Evolutionary conservation across 1,284 basidiomycete genomes (phyloP).

Genomic region (Trichosporon sp.): DNA sequence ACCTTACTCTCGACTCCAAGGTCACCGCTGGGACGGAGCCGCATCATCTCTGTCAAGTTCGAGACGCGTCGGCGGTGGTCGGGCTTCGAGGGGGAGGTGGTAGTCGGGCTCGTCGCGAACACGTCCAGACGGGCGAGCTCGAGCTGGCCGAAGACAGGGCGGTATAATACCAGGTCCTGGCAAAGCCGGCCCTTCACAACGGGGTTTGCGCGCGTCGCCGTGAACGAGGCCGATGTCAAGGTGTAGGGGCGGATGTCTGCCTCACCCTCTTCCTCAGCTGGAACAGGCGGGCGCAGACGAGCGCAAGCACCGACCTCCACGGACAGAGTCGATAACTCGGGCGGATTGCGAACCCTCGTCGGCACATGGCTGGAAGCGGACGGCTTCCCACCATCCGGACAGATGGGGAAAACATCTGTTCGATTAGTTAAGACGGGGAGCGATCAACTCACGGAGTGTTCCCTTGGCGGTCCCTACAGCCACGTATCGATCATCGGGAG

Average conservation of each 20-base stretch:
- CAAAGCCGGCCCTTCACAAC: conserved; percentile 18
- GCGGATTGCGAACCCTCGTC: conserved; percentile 57
- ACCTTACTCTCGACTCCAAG: conserved; percentile 56
- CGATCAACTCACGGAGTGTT: conserved; percentile 48
- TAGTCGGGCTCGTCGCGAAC: neutral
- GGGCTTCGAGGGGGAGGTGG: neutral
- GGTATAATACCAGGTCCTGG: conserved; percentile 36
- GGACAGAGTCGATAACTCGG: conserved; percentile 56
- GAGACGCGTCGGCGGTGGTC: conserved; percentile 25
- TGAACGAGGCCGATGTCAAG: conserved; percentile 16
- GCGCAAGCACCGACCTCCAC: conserved; percentile 59
- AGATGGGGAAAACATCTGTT: conserved; percentile 68
- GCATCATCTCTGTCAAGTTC: conserved; percentile 45
- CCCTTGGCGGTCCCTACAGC: conserved; percentile 59
- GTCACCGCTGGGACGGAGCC: conserved; percentile 42
- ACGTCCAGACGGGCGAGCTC: conserved; percentile 29
- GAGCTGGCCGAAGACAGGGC: conserved; percentile 19
- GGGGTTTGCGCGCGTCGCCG: conserved; percentile 18
- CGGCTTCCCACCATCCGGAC: conserved; percentile 67
- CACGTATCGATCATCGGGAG: conserved; percentile 64
- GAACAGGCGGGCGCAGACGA: conserved; percentile 49
- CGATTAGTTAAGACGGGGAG: conserved; percentile 28
- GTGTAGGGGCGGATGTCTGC: neutral
- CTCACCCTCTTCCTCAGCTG: neutral
- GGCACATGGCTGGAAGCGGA: conserved; percentile 63